These are phyloP conservation scores for Penicillium steckii DNA, from an alignment of 495 filamentous ascomycete genomes.

Conservation along the genomic window DNA sequence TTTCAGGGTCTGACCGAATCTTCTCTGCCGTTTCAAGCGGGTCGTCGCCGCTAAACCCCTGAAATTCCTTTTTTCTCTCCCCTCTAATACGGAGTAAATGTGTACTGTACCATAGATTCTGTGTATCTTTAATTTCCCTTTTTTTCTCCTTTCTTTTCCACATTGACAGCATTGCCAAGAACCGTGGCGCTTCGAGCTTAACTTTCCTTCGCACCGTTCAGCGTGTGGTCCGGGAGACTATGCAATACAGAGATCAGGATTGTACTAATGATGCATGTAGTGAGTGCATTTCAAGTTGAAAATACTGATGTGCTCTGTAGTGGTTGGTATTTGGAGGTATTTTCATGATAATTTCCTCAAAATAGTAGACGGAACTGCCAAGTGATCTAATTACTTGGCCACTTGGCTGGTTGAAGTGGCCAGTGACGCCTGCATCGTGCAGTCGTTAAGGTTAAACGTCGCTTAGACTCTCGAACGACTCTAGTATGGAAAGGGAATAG, in stretches of 20 bases:
- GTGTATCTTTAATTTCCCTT: not conserved
- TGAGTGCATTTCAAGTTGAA: too few species aligned
- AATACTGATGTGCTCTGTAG: too few species aligned
- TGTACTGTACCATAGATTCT: too few species aligned
- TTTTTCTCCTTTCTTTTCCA: not conserved
- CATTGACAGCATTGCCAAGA: slow-evolving; percentile 21
- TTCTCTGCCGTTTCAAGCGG: not conserved
- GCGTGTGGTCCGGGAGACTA: not conserved
- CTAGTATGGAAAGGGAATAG: not conserved
- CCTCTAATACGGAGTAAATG: too few species aligned
- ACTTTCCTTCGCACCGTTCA: not conserved
- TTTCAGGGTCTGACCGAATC: slow-evolving; percentile 22
- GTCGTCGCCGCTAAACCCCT: slow-evolving; percentile 1
- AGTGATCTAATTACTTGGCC: not conserved
- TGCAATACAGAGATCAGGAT: not conserved
- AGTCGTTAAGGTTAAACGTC: slow-evolving; percentile 1
- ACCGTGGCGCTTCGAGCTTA: slow-evolving; percentile 16
- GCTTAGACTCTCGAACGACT: slow-evolving; percentile 1
- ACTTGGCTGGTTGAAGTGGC: not conserved
- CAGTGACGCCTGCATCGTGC: not conserved
- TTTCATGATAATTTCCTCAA: too few species aligned
- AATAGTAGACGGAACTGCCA: too few species aligned
- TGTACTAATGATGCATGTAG: too few species aligned
- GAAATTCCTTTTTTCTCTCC: not conserved
- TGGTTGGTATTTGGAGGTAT: too few species aligned